These are phyloP conservation scores for Adansonia rubrostipa DNA, from an alignment of 441 rosid genomes.

Conservation along the genomic window DNA sequence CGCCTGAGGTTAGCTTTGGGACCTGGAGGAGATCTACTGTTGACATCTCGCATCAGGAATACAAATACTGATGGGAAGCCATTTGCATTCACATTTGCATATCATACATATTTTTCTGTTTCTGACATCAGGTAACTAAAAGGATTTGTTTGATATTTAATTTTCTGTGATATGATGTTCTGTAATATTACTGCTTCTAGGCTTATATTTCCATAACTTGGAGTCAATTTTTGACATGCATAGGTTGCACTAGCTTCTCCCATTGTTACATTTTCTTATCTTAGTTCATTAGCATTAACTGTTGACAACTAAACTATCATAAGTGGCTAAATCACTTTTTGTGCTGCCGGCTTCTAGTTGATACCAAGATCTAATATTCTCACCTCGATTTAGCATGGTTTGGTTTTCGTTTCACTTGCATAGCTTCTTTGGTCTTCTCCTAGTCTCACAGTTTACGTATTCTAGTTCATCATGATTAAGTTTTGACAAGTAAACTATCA, in stretches of 20 bases:
- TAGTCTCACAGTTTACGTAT: not conserved
- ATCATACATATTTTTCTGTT: slow-evolving; percentile 86
- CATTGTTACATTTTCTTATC: not conserved
- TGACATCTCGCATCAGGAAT: slow-evolving; percentile 92
- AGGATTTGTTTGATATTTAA: slow-evolving; percentile 7
- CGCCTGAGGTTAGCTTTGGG: slow-evolving; percentile 81
- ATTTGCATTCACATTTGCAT: slow-evolving; percentile 86
- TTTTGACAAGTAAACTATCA: not conserved
- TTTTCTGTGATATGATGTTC: slow-evolving; percentile 3
- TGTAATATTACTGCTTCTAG: not conserved
- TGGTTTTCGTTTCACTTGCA: not conserved
- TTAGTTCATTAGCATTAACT: not conserved
- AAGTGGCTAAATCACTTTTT: slow-evolving; percentile 6
- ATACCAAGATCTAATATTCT: not conserved
- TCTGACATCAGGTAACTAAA: slow-evolving; percentile 83
- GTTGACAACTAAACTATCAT: slow-evolving; percentile 1
- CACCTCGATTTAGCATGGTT: not conserved
- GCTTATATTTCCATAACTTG: not conserved
- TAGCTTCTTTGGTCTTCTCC: not conserved
- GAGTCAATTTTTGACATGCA: not conserved
- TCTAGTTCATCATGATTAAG: not conserved
- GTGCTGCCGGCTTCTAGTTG: not conserved
- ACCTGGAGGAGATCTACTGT: slow-evolving; percentile 75
- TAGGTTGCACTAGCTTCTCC: not conserved
- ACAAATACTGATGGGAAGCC: slow-evolving; percentile 81